Percentiles rank a stretch among this genome's conserved stretches.
Conservation (phyloP, 228 moss, liverwort and hornwort species). For the Sphagnum fallax region DNA sequence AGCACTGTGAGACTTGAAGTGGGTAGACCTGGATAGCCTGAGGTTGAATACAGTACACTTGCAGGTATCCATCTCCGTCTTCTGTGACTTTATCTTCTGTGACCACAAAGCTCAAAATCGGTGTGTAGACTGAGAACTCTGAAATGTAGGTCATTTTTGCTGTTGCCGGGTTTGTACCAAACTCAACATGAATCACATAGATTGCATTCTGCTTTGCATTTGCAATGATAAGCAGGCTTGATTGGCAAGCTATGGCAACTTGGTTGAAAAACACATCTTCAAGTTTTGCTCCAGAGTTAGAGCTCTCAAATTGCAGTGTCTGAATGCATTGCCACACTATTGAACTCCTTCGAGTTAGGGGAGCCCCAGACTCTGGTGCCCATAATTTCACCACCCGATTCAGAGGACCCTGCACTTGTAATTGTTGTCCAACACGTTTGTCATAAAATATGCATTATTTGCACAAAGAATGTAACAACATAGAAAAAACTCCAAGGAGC, state of each 20-base stretch:
- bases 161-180: slow-evolving; percentile 29
- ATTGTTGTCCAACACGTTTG: too few species aligned
- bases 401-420: slow-evolving; percentile 4
- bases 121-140: slow-evolving; percentile 52
- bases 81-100: slow-evolving; percentile 41
- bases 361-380: slow-evolving; percentile 32
- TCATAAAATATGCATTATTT: too few species aligned
- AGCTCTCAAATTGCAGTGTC: slow-evolving; percentile 45
- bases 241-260: slow-evolving; percentile 32
- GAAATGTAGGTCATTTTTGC: slow-evolving; percentile 49
- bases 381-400: slow-evolving; percentile 54
- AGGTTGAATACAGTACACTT: slow-evolving; percentile 61
- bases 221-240: slow-evolving; percentile 43
- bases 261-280: slow-evolving; percentile 59
- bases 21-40: slow-evolving; percentile 64
- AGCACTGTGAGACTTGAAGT: slow-evolving; percentile 40
- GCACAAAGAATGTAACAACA: too few species aligned
- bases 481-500: too few species aligned
- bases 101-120: slow-evolving; percentile 52
- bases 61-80: slow-evolving; percentile 38
- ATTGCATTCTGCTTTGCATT: slow-evolving; percentile 57
- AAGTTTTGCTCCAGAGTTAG: slow-evolving; percentile 16
- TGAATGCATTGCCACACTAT: slow-evolving; percentile 43
- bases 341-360: slow-evolving; percentile 22
- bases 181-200: slow-evolving; percentile 48